A percentile compares a stretch with the other conserved stretches of the same genome.
phyloP scores from a whole-genome alignment of 306 rosid species.

The Trifolium pratense region DNA sequence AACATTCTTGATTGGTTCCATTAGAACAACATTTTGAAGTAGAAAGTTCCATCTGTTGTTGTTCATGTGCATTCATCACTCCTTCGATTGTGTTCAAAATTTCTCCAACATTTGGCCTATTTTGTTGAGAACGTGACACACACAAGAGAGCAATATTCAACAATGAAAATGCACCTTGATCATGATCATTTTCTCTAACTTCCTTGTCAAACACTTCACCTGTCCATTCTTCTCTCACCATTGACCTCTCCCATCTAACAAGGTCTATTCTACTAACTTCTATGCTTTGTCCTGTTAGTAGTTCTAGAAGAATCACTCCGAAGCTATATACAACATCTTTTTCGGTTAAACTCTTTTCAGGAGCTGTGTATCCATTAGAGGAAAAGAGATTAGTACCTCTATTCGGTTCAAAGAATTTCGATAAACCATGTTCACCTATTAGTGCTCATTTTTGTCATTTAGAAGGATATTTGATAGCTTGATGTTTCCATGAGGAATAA shows the following conservation, averaged over 20 bases:
- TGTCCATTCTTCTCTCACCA: slow-evolving; percentile 85
- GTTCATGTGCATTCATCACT: slow-evolving; percentile 48
- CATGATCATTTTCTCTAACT: slow-evolving; percentile 45
- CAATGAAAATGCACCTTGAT: slow-evolving; percentile 54
- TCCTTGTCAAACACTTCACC: slow-evolving; percentile 81
- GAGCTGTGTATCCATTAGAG: slow-evolving; percentile 64
- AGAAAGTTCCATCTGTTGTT: slow-evolving; percentile 43
- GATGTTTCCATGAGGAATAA: slow-evolving; percentile 74
- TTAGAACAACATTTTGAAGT: slow-evolving; percentile 22
- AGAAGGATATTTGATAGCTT: slow-evolving; percentile 80
- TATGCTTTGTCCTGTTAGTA: slow-evolving; percentile 67
- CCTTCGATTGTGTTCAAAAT: slow-evolving; percentile 61
- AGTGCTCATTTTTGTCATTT: slow-evolving; percentile 56
- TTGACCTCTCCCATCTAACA: slow-evolving; percentile 77
- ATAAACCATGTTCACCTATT: slow-evolving; percentile 73
- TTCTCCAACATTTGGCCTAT: slow-evolving; percentile 59
- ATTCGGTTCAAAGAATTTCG: slow-evolving; percentile 56
- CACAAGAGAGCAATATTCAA: slow-evolving; percentile 54
- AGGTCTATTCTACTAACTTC: slow-evolving; percentile 65
- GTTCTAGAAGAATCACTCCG: slow-evolving; percentile 67
- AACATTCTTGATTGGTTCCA: slow-evolving; percentile 47
- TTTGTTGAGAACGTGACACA: slow-evolving; percentile 56
- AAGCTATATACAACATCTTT: slow-evolving; percentile 69
- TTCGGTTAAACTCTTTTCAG: slow-evolving; percentile 64
- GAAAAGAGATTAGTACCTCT: slow-evolving; percentile 43